Evolutionary conservation across 352 stramenopile species (phyloP), one percentile per base, ranked within the genome.

Genomic region (Globisporangium alternatum): DNA sequence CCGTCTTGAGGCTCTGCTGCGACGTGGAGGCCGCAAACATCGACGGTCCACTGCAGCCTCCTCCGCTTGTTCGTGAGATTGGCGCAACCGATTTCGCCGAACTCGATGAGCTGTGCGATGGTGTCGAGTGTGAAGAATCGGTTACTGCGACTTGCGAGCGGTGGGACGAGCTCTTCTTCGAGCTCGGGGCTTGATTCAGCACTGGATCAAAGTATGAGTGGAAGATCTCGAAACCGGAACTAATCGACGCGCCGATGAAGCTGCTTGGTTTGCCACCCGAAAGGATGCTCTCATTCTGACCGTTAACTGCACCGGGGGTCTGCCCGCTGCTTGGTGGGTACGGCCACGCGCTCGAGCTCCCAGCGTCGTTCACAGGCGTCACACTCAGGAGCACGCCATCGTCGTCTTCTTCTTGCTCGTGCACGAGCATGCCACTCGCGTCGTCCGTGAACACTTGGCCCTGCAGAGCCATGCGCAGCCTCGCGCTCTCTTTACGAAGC

Each of bases 371-470:
- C n/a, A 83, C 75, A 3, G 68, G 55, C 5, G 86, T 93, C 48
- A 93, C 74, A 28, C 84, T 95, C 1, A 95, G 64, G 43, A 95
- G 62, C 22, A 95, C 84, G 5, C 72, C 80, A 58, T 93, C 84
- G 59, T 91, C 86, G 31, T 86, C 80, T 28, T 89, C 81, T 4
- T 86, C 77, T 67, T 90, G 74, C 69, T 95, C 83, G 56, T 91
- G 84, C 41, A 95, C 79, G 21, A 90, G 69, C 45, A 95, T 56
- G 0, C 84, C 84, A 15, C 74, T 83, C 22, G 75, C 60, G 1
- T 75, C 74, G 49, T 92, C 81, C 39, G 75, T 90, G 62, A 87
- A 91, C n/a, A 93, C 81, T 62, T 95, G 83, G 5, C 83, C 77
- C 49, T 93, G 78, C 4, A 93, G 66, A 12, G 86, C 73, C 2